These are phyloP conservation scores for Gyromitra esculenta DNA, from an alignment of 2,329 filamentous ascomycete genomes.

Conservation along the genomic window DNA sequence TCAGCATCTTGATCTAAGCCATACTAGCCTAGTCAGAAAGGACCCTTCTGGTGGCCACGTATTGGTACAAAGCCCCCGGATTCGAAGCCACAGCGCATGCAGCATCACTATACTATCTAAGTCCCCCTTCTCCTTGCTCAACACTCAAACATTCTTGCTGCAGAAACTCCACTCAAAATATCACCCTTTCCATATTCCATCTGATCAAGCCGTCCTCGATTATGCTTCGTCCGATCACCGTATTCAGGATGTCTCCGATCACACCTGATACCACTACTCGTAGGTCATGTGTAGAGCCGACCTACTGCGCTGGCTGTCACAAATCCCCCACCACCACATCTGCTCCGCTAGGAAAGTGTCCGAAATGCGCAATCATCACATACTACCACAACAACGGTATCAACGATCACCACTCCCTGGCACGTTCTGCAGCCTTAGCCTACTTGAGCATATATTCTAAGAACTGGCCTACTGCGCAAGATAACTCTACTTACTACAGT, in stretches of 20 bases:
- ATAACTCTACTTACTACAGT: background rate
- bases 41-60: background rate
- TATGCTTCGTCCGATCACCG: background rate
- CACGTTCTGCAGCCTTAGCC: background rate
- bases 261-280: background rate
- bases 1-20: too few relatives aligned
- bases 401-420: slow-evolving; percentile 1
- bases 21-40: background rate
- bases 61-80: background rate
- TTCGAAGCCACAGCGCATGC: background rate
- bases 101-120: background rate
- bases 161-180: background rate
- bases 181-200: too few relatives aligned
- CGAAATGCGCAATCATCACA: background rate
- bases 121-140: too few relatives aligned
- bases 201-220: too few relatives aligned
- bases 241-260: background rate
- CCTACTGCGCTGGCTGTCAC: background rate
- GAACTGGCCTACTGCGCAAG: background rate
- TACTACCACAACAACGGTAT: slow-evolving; percentile 24
- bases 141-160: too few relatives aligned
- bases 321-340: background rate
- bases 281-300: background rate
- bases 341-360: slow-evolving; percentile 3
- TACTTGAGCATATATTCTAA: background rate